phyloP scores from a whole-genome alignment of 768 basidiomycete genomes.

The Lactarius quietus region DNA sequence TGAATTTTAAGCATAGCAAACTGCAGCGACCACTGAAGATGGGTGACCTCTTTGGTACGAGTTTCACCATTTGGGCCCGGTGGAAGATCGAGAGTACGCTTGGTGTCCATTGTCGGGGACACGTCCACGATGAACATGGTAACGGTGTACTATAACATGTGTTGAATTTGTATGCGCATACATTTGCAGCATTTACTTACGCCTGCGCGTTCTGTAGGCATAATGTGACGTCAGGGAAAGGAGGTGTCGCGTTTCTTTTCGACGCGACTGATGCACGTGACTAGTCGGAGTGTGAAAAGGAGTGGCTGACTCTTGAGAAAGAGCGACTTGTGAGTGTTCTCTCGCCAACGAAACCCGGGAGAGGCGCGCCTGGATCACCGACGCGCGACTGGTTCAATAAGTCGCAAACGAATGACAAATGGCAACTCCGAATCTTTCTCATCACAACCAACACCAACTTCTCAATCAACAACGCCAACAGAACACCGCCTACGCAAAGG shows the following conservation, averaged over 20 bases:
- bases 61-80: slow-evolving; percentile 49
- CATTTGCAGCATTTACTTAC: slow-evolving; percentile 40
- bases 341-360: slow-evolving; percentile 20
- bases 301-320: slow-evolving; percentile 14
- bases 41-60: slow-evolving; percentile 57
- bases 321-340: neutral
- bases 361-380: slow-evolving; percentile 30
- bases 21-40: slow-evolving; percentile 78
- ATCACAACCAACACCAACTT: slow-evolving; percentile 28
- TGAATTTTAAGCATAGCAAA: slow-evolving; percentile 89
- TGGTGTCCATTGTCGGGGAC: slow-evolving; percentile 78
- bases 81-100: slow-evolving; percentile 53
- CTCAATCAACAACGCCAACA: slow-evolving; percentile 22
- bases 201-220: slow-evolving; percentile 79
- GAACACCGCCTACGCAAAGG: slow-evolving; percentile 21
- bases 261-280: slow-evolving; percentile 4
- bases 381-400: slow-evolving; percentile 30
- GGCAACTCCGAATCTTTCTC: slow-evolving; percentile 31
- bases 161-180: slow-evolving; percentile 24
- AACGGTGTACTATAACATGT: slow-evolving; percentile 60
- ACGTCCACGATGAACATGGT: slow-evolving; percentile 89
- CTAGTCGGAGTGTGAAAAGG: slow-evolving; percentile 6
- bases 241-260: neutral
- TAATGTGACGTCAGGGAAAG: slow-evolving; percentile 30
- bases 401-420: slow-evolving; percentile 25